Evolutionary conservation across 768 basidiomycete species (phyloP), one percentile per base, ranked within the genome.

Genomic region (Royoungia palumana): DNA sequence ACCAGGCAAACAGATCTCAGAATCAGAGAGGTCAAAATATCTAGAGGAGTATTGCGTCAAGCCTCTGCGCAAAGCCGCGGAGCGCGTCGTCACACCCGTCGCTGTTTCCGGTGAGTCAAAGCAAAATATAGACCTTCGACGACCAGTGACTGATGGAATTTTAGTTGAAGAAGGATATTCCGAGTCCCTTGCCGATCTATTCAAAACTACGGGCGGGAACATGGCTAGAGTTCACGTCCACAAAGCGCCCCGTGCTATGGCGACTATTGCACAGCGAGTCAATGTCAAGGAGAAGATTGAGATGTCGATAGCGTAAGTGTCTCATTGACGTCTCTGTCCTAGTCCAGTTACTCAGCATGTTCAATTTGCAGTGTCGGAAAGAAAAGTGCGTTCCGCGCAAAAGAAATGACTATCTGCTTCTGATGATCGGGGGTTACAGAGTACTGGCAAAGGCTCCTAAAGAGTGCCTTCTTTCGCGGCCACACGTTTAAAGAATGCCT

Each of bases 201-300:
- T 28, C 5, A 5, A 28, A 12, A 10, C 28, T 9, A 28, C 28
- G 28, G 9, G 9, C 6, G 8, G 12, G 21, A 36, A 16, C 11
- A 58, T 57, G 56, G 20, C 14, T 4, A 36, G 35, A 9, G 38
- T 46, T 36, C 14, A 45, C 32, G 35, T 46, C 16, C 34, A 49
- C 14, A 51, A 58, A 41, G 56, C 41, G 5, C 50, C 56, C 1
- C 50, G 40, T 14, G 11, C 37, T 19, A 10, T 46, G 17, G 56
- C 56, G 6, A 12, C 41, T 21, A 58, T 58, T 11, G 56, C 56
- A 20, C 56, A 57, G 14, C 56, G 56, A 10, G 34, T 57, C 30
- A 49, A 47, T 4, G 41, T 58, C 20, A 57, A 58, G 40, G 35
- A 49, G 14, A 57, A 57, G 17, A 40, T 57, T 4, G 56, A 58